Base-by-base conservation (phyloP, 148 eudicot species). In the Nepenthes gracilis region DNA sequence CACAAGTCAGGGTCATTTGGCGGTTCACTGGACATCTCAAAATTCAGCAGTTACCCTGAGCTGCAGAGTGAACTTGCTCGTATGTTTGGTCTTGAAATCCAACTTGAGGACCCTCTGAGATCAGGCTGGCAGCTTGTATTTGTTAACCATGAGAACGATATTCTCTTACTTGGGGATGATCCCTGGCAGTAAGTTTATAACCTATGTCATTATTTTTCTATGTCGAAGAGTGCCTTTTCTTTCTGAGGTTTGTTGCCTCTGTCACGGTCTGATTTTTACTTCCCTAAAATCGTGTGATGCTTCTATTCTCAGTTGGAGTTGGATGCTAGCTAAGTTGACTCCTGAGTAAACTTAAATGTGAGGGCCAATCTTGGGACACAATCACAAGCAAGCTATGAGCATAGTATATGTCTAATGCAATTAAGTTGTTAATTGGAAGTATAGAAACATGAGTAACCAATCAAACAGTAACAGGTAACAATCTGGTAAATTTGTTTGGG, bases 101-200 rank as follows among this genome's bases (percentile, higher is more conserved):
- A 80, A 61, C 69, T 87, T 78, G 88, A 87, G 71, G 88, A 85
- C 60, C 85, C 91, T 60, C 63, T 66, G 77, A 87, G 96, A 87
- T 87, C 96, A 87, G 96, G 96, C 96, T 87, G 96, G 96, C 96
- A 87, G 96, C 96, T 87, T 87, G 91, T 82, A 77, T 82, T 85
- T 68, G 86, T 87, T 75, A 88, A 87, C 83, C 75, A 82, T 57
- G 96, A 87, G 82, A 80, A 85, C 67, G 91, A 87, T 55, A 78
- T 87, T 73, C 88, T 85, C 69, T 80, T 87, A 66, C 84, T 87
- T 64, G 96, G 96, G 32, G 96, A 87, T 63, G 96, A 85, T 65
- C 96, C 96, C 58, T 87, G 96, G 96, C 83, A 73, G 96, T 87
- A 74, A 84, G 96, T 73, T 53, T 32, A 8, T 3, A 40, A 8